Evolutionary conservation across 108 stramenopile species (phyloP).

Genomic region (Fragilaria radians): DNA sequence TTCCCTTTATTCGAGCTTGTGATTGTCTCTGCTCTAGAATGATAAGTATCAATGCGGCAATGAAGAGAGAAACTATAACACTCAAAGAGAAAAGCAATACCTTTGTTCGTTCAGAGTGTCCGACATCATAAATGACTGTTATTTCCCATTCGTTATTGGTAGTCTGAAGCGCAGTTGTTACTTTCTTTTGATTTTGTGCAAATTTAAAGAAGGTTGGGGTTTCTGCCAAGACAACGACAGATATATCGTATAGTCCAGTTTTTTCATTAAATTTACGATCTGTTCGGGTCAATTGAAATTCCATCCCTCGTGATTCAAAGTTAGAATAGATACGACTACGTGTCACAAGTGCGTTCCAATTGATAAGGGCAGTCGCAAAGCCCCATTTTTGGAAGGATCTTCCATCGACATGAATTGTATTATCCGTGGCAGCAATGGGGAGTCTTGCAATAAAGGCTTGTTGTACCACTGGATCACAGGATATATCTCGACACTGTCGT

Average conservation of each 20-base stretch:
- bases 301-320: slow-evolving; percentile 22
- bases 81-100: too few relatives aligned
- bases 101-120: too few relatives aligned
- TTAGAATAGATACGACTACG: slow-evolving; percentile 31
- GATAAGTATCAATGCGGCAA: too few relatives aligned
- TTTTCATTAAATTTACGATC: slow-evolving; percentile 13
- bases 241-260: slow-evolving; percentile 1
- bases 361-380: slow-evolving; percentile 27
- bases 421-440: slow-evolving; percentile 22
- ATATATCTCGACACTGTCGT: slow-evolving; percentile 21
- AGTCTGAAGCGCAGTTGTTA: slow-evolving; percentile 7
- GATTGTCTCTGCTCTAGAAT: too few relatives aligned
- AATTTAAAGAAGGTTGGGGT: not conserved
- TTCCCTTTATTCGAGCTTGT: too few relatives aligned
- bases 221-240: slow-evolving; percentile 6
- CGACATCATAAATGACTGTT: too few relatives aligned
- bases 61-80: too few relatives aligned
- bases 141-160: slow-evolving; percentile 25
- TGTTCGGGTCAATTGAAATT: slow-evolving; percentile 50
- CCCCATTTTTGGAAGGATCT: slow-evolving; percentile 40
- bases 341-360: slow-evolving; percentile 21
- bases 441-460: slow-evolving; percentile 41
- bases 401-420: slow-evolving; percentile 33
- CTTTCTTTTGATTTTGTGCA: not conserved
- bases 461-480: slow-evolving; percentile 16